Base-by-base conservation (phyloP, 768 basidiomycete genomes). In the Agrocybe pediades region DNA sequence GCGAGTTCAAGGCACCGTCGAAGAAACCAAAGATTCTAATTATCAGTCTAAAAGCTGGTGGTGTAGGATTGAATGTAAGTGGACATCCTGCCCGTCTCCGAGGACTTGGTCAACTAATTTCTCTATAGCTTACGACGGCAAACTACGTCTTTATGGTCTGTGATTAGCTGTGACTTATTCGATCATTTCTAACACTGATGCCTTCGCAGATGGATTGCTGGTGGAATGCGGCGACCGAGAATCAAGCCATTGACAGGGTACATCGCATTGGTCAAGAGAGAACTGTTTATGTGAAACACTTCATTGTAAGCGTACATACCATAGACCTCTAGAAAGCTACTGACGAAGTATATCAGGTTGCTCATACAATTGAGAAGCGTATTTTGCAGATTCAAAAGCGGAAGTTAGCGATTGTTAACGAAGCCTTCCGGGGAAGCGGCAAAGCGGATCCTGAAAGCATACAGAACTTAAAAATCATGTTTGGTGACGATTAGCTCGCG, bases 191-290 rank as follows among this genome's bases (percentile, higher is more conserved):
- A 39, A 13, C 8, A 24, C 21, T 51, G 8, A 42, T 11, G 20
- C 3, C 41, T 61, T 44, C 36, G 1, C 51, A 92, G 90, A 93
- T 93, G 90, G 91, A 92, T 62, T 93, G 90, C 60, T 92, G 91
- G 91, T 93, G 91, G 91, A 93, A 92, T 65, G 82, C 88, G 4
- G 90, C 90, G 0, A 84, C 80, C 3, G 92, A 93, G 65, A 85
- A 85, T 47, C 91, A 93, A 81, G 91, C 92, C 15, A 88, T 93
- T 62, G 92, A 94, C 64, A 83, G 92, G 8, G 90, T 93, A 24
- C 92, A 94, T 60, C 73, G 92, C 41, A 87, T 94, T 45, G 92
- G 92, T 0, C 92, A 94, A 63, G 87, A 89, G 24, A 86, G 83
- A 62, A 81, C 87, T 0, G 92, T 94, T 23, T 84, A 88, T 56